Evolutionary conservation across 139 green algal species (phyloP).

Genomic region (Coelastrella sp.): DNA sequence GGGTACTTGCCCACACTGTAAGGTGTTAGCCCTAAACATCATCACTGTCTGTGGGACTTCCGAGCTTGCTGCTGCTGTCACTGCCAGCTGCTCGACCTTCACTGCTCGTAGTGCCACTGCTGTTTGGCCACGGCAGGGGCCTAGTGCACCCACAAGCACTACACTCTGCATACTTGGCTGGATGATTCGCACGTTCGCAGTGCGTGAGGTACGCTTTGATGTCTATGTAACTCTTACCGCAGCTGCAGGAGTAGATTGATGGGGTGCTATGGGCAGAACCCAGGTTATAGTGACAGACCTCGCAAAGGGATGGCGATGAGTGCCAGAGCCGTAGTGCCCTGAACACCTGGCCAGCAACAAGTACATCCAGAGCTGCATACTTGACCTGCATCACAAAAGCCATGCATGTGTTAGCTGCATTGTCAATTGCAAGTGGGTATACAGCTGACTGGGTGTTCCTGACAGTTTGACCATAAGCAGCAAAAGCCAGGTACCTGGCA

Average conservation of each 20-base stretch:
- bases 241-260: neutral
- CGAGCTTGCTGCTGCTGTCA: too few species aligned
- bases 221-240: neutral
- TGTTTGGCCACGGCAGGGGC: slow-evolving; percentile 1
- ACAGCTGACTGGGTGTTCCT: neutral
- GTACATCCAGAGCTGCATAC: slow-evolving; percentile 68
- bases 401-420: neutral
- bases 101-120: neutral
- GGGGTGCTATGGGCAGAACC: neutral
- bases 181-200: neutral
- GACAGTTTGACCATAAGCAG: neutral
- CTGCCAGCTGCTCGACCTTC: neutral
- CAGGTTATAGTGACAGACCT: slow-evolving; percentile 31
- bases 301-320: slow-evolving; percentile 60
- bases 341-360: slow-evolving; percentile 58
- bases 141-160: slow-evolving; percentile 6
- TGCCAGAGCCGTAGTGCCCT: slow-evolving; percentile 71
- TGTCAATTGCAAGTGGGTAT: neutral
- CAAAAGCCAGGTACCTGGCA: neutral
- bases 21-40: too few species aligned
- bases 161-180: slow-evolving; percentile 3
- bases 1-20: too few species aligned
- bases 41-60: too few species aligned
- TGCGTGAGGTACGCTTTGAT: slow-evolving; percentile 9
- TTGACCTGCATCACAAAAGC: slow-evolving; percentile 53